These are phyloP conservation scores for Floccularia luteovirens DNA, from an alignment of 768 basidiomycete genomes.

Conservation along the genomic window DNA sequence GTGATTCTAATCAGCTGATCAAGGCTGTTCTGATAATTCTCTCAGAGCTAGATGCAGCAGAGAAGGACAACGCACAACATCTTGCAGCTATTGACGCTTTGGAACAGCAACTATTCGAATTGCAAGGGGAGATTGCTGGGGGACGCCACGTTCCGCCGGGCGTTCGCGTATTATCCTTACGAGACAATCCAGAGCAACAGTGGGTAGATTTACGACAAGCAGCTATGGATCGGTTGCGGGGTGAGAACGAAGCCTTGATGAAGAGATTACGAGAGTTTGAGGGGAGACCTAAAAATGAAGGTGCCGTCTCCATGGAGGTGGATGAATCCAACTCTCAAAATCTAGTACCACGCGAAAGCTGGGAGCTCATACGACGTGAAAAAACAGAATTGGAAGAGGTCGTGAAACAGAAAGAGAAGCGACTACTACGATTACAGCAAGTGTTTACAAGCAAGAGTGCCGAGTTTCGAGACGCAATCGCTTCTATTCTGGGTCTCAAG, in stretches of 20 bases:
- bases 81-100: conserved; percentile 57
- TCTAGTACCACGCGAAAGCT: conserved; percentile 74
- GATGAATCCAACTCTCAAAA: conserved; percentile 16
- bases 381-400: conserved; percentile 58
- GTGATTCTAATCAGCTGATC: conserved; percentile 3
- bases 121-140: conserved; percentile 66
- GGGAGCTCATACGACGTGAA: conserved; percentile 63
- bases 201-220: conserved; percentile 74
- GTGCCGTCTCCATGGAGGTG: conserved; percentile 6
- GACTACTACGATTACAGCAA: conserved; percentile 73
- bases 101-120: conserved; percentile 73
- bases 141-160: conserved; percentile 72
- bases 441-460: conserved; percentile 79
- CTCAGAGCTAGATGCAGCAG: conserved; percentile 39
- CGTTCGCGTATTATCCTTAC: conserved; percentile 58
- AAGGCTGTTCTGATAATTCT: not conserved
- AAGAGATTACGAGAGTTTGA: conserved; percentile 59
- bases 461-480: conserved; percentile 89
- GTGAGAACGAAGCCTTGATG: conserved; percentile 81
- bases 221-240: conserved; percentile 66
- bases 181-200: conserved; percentile 76
- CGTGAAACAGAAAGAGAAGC: conserved; percentile 75
- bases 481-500: conserved; percentile 85
- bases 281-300: conserved; percentile 18
- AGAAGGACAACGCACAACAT: conserved; percentile 25